A percentile compares a stretch with the other conserved stretches of the same genome.
These are phyloP conservation scores for Leucoagaricus sp. DNA, from an alignment of 1,284 basidiomycete genomes.

Conservation along the genomic window DNA sequence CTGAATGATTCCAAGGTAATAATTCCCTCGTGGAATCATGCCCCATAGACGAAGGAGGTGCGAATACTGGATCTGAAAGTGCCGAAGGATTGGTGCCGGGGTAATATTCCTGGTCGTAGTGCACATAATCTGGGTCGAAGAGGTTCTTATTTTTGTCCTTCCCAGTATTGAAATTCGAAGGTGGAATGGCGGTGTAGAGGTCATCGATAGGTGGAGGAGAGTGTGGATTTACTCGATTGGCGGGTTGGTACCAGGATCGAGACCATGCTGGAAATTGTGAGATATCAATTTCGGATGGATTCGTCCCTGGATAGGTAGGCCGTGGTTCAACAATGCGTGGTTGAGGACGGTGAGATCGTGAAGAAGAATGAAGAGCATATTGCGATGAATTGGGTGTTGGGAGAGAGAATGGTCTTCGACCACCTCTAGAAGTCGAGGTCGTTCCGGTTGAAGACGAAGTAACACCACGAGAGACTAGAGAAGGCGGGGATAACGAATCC, in stretches of 20 bases:
- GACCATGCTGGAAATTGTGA: constrained; percentile 64
- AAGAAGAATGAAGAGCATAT: constrained; percentile 6
- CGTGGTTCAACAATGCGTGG: constrained; percentile 24
- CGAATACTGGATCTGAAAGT: constrained; percentile 26
- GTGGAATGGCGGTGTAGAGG: constrained; percentile 36
- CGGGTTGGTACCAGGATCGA: constrained; percentile 53
- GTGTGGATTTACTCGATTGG: constrained; percentile 15
- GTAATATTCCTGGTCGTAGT: constrained; percentile 26
- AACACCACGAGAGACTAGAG: constrained; percentile 47
- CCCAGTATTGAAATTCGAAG: constrained; percentile 28
- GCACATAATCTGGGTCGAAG: constrained; percentile 41
- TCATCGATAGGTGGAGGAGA: constrained; percentile 23
- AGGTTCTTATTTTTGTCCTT: constrained; percentile 29
- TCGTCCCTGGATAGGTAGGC: not conserved
- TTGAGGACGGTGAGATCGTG: constrained; percentile 16
- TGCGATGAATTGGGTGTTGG: constrained; percentile 30
- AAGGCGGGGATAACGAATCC: constrained; percentile 34
- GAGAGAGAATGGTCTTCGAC: constrained; percentile 48
- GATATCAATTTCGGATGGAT: constrained; percentile 49
- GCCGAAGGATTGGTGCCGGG: constrained; percentile 21
- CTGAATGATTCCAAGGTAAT: constrained; percentile 47
- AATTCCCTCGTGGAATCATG: constrained; percentile 41
- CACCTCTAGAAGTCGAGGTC: constrained; percentile 21
- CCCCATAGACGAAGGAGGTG: constrained; percentile 32
- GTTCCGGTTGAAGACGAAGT: constrained; percentile 43